Evolutionary conservation across 2,329 filamentous ascomycete species (phyloP).

Genomic region (Pseudogymnoascus sp.): DNA sequence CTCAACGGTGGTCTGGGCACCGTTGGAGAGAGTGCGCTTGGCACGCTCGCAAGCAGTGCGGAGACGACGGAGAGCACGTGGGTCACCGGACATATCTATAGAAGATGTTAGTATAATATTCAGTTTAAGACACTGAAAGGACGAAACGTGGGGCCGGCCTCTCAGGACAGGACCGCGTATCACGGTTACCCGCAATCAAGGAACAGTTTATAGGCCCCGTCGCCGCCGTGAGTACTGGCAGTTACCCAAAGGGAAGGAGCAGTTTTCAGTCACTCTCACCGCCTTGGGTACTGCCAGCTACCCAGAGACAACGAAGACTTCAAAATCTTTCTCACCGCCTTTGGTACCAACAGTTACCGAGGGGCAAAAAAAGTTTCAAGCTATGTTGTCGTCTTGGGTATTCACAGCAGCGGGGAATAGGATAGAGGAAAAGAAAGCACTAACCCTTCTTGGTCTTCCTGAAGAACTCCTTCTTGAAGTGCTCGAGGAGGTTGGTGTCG

Average conservation of each 20-base stretch:
- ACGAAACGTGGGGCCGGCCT: background rate
- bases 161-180: background rate
- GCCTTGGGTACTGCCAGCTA: background rate
- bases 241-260: background rate
- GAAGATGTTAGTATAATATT: background rate
- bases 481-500: conserved; percentile 88
- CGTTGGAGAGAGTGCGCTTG: conserved; percentile 97
- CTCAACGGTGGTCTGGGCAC: conserved; percentile 94
- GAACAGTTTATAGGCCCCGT: background rate
- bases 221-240: background rate
- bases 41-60: conserved; percentile 98
- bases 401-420: background rate
- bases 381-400: background rate
- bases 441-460: conserved; percentile 64
- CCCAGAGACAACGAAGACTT: background rate
- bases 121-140: conserved; percentile 15
- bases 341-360: background rate
- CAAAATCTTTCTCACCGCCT: background rate
- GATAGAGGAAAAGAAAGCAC: background rate
- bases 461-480: conserved; percentile 94
- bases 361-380: background rate
- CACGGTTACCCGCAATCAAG: background rate
- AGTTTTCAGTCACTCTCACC: background rate
- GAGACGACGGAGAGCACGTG: conserved; percentile 90
- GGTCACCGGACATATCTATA: conserved; percentile 61